Conservation (phyloP, 1,284 basidiomycete species). For the Salmacisia buchloeana region DNA sequence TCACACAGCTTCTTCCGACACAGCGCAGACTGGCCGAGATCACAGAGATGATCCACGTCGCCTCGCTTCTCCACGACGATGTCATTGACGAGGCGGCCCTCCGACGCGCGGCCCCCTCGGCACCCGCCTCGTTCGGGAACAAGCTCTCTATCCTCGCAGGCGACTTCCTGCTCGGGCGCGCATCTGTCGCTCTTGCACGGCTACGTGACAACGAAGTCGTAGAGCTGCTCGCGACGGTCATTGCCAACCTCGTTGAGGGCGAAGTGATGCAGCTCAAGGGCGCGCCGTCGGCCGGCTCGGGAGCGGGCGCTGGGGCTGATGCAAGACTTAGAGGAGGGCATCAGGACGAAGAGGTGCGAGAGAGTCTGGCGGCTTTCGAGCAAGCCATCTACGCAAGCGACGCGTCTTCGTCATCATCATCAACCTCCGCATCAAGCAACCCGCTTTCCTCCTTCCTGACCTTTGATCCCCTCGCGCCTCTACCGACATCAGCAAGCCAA, state of each 20-base stretch:
- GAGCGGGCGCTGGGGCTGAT: too few species aligned
- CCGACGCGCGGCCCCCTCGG: conserved; percentile 73
- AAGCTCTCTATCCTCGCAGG: conserved; percentile 90
- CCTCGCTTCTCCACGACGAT: conserved; percentile 89
- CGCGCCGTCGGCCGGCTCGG: not conserved
- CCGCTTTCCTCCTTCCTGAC: conserved; percentile 6
- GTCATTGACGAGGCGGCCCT: conserved; percentile 82
- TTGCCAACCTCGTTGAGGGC: conserved; percentile 92
- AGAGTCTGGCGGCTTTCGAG: not conserved
- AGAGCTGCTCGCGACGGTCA: conserved; percentile 84
- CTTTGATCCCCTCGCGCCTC: not conserved
- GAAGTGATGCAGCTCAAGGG: conserved; percentile 78
- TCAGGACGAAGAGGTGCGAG: conserved; percentile 17
- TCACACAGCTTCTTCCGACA: conserved; percentile 62
- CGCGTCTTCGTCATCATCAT: not conserved
- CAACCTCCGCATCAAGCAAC: conserved; percentile 1
- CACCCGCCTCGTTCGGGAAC: conserved; percentile 86
- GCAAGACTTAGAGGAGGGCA: not conserved
- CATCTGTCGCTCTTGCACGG: conserved; percentile 78
- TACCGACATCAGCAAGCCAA: not conserved
- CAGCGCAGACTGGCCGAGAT: conserved; percentile 91
- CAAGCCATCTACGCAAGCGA: conserved; percentile 1
- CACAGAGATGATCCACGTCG: conserved; percentile 97
- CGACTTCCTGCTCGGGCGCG: conserved; percentile 88
- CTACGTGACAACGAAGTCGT: conserved; percentile 83